Conservation (phyloP, 2,329 filamentous ascomycete genomes). For the Botrytis cinerea region DNA sequence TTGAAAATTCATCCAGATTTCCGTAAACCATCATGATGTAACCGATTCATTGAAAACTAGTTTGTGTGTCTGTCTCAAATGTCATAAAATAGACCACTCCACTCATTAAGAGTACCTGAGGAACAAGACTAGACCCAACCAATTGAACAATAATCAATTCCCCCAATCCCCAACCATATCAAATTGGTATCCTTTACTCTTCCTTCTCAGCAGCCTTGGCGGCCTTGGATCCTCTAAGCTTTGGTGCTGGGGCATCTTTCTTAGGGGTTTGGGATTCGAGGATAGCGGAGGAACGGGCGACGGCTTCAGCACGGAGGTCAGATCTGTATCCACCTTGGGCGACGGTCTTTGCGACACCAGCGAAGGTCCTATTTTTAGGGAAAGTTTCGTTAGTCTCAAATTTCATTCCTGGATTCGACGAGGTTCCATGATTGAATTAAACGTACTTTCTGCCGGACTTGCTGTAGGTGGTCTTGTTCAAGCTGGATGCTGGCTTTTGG, state of each 20-base stretch:
- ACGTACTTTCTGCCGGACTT: slow-evolving; percentile 81
- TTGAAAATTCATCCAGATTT: neutral
- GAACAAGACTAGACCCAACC: slow-evolving; percentile 30
- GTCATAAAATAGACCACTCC: slow-evolving; percentile 19
- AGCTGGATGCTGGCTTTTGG: slow-evolving; percentile 71
- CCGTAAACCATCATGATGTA: slow-evolving; percentile 1
- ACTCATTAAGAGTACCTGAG: slow-evolving; percentile 19
- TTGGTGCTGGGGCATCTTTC: slow-evolving; percentile 73
- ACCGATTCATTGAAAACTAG: slow-evolving; percentile 20
- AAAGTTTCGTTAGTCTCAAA: neutral
- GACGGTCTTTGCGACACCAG: slow-evolving; percentile 77
- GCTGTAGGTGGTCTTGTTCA: slow-evolving; percentile 68
- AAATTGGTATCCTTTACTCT: slow-evolving; percentile 39
- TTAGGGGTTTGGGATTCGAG: slow-evolving; percentile 74
- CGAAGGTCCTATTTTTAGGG: slow-evolving; percentile 69
- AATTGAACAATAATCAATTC: slow-evolving; percentile 24
- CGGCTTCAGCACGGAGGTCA: slow-evolving; percentile 75
- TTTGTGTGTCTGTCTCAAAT: slow-evolving; percentile 12
- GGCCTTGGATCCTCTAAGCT: slow-evolving; percentile 79
- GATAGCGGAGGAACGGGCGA: slow-evolving; percentile 85
- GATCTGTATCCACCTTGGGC: slow-evolving; percentile 84
- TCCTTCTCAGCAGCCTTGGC: slow-evolving; percentile 64
- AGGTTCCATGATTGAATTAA: neutral
- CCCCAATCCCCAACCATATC: slow-evolving; percentile 31
- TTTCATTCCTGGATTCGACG: neutral